A percentile compares a stretch with the other conserved stretches of the same genome.
Conservation (phyloP, 2,329 filamentous ascomycete genomes). For the Phaeophleospora eucalypticola region DNA sequence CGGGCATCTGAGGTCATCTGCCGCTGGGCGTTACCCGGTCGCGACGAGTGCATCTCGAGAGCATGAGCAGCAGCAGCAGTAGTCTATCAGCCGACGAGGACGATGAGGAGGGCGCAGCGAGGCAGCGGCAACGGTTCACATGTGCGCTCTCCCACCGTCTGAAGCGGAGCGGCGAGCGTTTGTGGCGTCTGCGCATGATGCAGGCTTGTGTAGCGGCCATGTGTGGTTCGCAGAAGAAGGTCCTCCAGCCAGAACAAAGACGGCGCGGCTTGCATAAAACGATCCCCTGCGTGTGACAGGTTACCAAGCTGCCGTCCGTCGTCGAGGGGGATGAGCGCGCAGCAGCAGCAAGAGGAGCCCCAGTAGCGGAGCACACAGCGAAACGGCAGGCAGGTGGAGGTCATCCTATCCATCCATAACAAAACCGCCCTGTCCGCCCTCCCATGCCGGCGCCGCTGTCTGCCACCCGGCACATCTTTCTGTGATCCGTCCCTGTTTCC, state of each 20-base stretch:
- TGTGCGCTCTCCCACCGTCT: conserved; percentile 18
- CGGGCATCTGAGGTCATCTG: conserved; percentile 4
- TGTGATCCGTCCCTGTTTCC: conserved; percentile 7
- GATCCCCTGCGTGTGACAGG: conserved; percentile 25
- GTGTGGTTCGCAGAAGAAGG: conserved; percentile 20
- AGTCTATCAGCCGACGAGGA: background rate
- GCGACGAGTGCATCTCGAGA: conserved; percentile 2
- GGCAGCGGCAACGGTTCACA: conserved; percentile 20
- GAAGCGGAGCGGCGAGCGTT: conserved; percentile 18
- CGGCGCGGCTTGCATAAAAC: conserved; percentile 32
- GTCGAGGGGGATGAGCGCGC: background rate
- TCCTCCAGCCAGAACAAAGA: conserved; percentile 22
- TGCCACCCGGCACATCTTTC: conserved; percentile 17
- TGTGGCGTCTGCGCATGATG: conserved; percentile 24
- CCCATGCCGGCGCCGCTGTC: conserved; percentile 15
- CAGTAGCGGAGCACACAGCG: too few relatives aligned
- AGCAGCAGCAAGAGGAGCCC: too few relatives aligned
- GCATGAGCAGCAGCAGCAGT: conserved; percentile 7
- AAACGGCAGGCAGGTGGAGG: too few relatives aligned
- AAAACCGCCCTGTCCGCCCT: conserved; percentile 18
- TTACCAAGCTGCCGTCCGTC: conserved; percentile 3
- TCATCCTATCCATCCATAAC: conserved; percentile 16
- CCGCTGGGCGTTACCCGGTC: conserved; percentile 7
- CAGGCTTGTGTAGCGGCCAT: conserved; percentile 19
- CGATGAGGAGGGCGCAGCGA: conserved; percentile 4